These are phyloP conservation scores for Ligustrum vulgare DNA, from an alignment of 257 asterid genomes.

Conservation along the genomic window DNA sequence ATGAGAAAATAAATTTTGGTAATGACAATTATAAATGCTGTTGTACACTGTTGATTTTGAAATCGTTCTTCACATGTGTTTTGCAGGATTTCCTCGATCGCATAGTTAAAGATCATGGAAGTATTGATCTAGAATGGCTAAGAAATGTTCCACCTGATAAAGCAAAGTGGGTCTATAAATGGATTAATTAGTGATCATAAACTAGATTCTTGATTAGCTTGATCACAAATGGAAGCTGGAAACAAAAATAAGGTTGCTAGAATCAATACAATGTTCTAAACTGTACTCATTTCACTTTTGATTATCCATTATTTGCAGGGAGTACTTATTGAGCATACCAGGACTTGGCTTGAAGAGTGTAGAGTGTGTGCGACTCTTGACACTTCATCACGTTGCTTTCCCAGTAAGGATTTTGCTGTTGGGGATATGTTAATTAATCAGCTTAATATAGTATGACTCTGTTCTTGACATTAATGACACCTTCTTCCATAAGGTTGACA, in stretches of 20 bases:
- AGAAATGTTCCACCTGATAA: conserved; percentile 50
- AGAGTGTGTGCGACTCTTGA: conserved; percentile 70
- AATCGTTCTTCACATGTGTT: background rate
- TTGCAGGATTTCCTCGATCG: conserved; percentile 53
- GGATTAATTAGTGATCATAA: background rate
- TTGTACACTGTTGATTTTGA: background rate
- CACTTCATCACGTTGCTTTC: conserved; percentile 57
- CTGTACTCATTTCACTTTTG: background rate
- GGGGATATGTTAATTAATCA: background rate
- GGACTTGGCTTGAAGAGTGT: conserved; percentile 74
- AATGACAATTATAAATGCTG: background rate
- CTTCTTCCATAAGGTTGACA: conserved; percentile 51
- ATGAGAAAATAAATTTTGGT: background rate
- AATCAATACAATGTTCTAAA: background rate
- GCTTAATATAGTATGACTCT: background rate
- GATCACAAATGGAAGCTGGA: background rate
- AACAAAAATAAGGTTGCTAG: background rate
- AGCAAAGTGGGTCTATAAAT: conserved; percentile 40
- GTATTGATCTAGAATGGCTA: conserved; percentile 70
- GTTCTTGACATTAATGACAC: background rate
- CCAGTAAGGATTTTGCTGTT: conserved; percentile 46
- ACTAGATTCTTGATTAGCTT: background rate
- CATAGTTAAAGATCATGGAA: conserved; percentile 43
- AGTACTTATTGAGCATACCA: conserved; percentile 47
- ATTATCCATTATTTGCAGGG: conserved; percentile 35